Base-by-base conservation (phyloP, 441 rosid genomes). In the Kokia cookei region DNA sequence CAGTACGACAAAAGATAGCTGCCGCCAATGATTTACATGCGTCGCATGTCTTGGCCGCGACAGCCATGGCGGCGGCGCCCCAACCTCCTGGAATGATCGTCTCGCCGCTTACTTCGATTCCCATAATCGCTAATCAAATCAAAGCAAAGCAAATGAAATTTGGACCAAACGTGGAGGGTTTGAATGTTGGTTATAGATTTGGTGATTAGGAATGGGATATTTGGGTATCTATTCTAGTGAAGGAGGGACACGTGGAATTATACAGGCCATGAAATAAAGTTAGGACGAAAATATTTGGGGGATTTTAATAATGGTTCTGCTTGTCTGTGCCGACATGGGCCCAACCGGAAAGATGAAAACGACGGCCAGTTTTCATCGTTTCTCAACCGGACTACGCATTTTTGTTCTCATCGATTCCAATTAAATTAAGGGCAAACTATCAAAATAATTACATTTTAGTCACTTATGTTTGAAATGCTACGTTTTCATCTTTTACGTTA, bases 41-140 rank as follows among this genome's bases (percentile, higher is more conserved):
- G 83, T 88, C 91, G 61, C 94, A 90, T 32, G 79, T 76, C 81
- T 84, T 89, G 8, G 81, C 85, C 43, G 81, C 78, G 59, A 83
- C 83, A 8, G 81, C 85, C 43, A 80, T 77, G 59, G 82, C 83
- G 60, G 14, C 60, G 29, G 29, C 29, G 42, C 77, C 75, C 92
- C 95, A 88, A 0, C 84, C 84, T 65, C 84, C 83, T 37, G 42
- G 8, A 37, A 37, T 7, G 8, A 37, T 37, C 8, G 42, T 37
- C 9, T 9, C 42, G 42, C 51, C 58, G 24, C 11, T 84, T 26
- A 83, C 17, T 65, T 85, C 83, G 43, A 82, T 82, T 50, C 89
- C 89, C 92, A 87, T 82, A 14, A n/a, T 42, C 35, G 45, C 37
- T 45, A 60, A 61, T 10, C 58, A 15, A 32, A 14, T 11, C 51